These are phyloP conservation scores for Scortechinia acanthostroma DNA, from an alignment of 2,329 filamentous ascomycete species.

Conservation along the genomic window DNA sequence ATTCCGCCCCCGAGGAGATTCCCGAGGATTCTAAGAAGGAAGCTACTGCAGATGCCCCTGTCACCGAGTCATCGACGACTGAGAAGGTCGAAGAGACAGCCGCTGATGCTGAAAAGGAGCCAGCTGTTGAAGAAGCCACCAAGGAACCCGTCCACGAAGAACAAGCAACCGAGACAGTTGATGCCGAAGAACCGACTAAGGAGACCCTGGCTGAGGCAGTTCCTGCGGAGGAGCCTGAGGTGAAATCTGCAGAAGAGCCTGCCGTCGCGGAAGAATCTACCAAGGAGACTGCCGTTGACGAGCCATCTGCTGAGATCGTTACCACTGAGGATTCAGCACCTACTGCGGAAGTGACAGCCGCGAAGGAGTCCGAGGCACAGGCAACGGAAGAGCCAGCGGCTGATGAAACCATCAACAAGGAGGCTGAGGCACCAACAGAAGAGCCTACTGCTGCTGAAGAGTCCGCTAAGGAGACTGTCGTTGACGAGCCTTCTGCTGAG, in stretches of 20 bases:
- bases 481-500: not conserved
- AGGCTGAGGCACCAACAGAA: not conserved
- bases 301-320: not conserved
- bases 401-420: not conserved
- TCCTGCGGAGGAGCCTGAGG: no score
- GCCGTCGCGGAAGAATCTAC: not conserved
- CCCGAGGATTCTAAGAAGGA: not conserved
- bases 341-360: not conserved
- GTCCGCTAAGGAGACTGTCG: not conserved
- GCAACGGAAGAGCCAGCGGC: not conserved
- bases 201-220: not conserved
- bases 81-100: no score
- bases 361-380: not conserved
- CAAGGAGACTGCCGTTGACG: not conserved
- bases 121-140: not conserved
- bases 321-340: not conserved
- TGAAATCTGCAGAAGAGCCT: not conserved
- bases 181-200: not conserved
- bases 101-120: no score
- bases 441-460: not conserved
- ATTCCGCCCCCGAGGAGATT: not conserved
- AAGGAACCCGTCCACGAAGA: not conserved
- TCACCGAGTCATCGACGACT: not conserved
- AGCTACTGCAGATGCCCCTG: not conserved
- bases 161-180: not conserved